A percentile compares a stretch with the other conserved stretches of the same genome.
phyloP scores from a whole-genome alignment of 208 protist species.

The Acanthamoeba quina region DNA sequence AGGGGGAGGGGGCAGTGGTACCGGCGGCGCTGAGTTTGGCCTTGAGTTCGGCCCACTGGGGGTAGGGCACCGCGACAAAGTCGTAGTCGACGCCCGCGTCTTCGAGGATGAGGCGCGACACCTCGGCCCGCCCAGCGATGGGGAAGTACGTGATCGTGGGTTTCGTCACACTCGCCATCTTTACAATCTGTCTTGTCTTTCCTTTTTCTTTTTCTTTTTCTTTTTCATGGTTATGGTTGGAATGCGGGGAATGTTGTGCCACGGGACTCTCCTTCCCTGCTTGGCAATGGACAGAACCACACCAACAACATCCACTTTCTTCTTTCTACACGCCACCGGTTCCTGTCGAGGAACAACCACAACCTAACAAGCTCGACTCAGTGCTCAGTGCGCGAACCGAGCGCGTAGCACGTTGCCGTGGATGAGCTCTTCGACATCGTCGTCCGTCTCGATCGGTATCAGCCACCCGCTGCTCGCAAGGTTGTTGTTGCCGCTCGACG shows the following conservation, averaged over 20 bases:
- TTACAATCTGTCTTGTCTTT: no score
- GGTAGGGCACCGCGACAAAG: background rate
- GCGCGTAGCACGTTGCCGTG: conserved; percentile 38
- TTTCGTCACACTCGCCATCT: background rate
- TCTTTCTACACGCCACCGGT: no score
- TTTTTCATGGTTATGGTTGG: no score
- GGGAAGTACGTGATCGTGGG: conserved; percentile 44
- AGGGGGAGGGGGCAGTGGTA: no score
- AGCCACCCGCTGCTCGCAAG: background rate
- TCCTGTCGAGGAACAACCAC: no score
- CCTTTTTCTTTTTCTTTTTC: no score
- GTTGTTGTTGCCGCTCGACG: background rate
- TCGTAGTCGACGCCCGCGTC: conserved; percentile 46
- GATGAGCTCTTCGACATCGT: conserved; percentile 27
- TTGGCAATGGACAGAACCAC: no score
- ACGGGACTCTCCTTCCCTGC: no score
- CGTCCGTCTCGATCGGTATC: conserved; percentile 33
- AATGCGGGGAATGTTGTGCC: no score
- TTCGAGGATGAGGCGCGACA: conserved; percentile 28
- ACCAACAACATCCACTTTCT: no score
- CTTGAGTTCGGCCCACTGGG: conserved; percentile 39
- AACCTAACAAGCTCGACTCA: background rate
- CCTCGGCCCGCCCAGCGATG: conserved; percentile 4
- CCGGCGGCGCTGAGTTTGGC: background rate
- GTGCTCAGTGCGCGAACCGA: background rate